phyloP scores from a whole-genome alignment of 495 filamentous ascomycete genomes.

The Evansstolkia leycettana region DNA sequence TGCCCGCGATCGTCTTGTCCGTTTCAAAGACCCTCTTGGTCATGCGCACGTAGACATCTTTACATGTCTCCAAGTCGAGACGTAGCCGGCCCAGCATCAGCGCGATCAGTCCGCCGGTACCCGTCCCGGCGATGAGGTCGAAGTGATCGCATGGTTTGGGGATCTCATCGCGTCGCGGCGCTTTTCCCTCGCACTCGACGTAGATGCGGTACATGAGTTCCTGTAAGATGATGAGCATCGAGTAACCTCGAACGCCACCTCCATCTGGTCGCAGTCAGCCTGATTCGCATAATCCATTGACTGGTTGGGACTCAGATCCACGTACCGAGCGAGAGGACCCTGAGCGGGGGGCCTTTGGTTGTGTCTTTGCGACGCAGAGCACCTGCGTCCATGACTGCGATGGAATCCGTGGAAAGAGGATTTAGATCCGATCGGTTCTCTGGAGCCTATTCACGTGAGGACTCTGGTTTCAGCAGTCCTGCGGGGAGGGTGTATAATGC shows the following conservation, averaged over 20 bases:
- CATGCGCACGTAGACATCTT: constrained; percentile 88
- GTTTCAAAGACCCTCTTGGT: constrained; percentile 93
- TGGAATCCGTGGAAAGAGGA: no score
- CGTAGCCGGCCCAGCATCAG: constrained; percentile 91
- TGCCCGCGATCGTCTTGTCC: constrained; percentile 91
- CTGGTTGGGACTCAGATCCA: not conserved
- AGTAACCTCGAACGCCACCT: constrained; percentile 93
- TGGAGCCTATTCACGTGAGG: no score
- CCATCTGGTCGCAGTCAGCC: constrained; percentile 51
- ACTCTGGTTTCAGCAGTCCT: no score
- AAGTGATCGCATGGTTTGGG: constrained; percentile 98
- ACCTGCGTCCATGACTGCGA: constrained; percentile 17
- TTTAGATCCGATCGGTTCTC: no score
- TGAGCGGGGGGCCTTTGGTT: constrained; percentile 83
- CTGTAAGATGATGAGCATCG: constrained; percentile 88
- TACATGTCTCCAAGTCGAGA: constrained; percentile 89
- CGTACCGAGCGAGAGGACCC: constrained; percentile 83
- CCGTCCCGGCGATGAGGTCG: constrained; percentile 89
- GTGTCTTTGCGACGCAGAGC: constrained; percentile 71
- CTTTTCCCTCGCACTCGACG: constrained; percentile 70
- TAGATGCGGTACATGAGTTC: constrained; percentile 93
- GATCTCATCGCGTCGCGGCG: constrained; percentile 74
- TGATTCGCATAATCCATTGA: not conserved
- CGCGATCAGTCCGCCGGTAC: constrained; percentile 89
- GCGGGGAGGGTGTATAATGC: constrained; percentile 3